Evolutionary conservation across 2,329 filamentous ascomycete genomes (phyloP), one percentile per base, ranked within the genome.

Genomic region (Fusarium coffeatum): DNA sequence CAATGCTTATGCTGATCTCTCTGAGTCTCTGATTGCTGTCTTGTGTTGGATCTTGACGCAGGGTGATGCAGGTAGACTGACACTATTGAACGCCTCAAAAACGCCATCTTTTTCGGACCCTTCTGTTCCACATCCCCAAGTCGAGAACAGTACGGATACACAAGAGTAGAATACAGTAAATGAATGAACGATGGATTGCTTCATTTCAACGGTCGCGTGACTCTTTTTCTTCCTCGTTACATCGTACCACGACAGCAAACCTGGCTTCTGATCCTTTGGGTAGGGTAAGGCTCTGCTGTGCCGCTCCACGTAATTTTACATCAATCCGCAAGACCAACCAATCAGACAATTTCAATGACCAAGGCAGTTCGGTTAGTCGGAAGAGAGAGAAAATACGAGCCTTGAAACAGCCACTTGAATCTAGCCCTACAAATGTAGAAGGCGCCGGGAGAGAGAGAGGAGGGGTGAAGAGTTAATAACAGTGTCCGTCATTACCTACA

Each of bases 401-500:
- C 34, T 60, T 61, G 61, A 66, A 66, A 60, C 63, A 47, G 61
- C 61, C 63, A 66, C 60, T 65, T 42, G 13, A 40, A 34, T 48
- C 61, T 66, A 66, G 55, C 47, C 61, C 30, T 59, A 53, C 42
- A 45, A 50, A 58, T 25, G 28, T 25, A 64, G 59, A 64, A 64
- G 48, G 25, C 30, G 41, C 61, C 61, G 45, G 20, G 34, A 37
- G 28, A 30, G 12, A 30, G 28, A 28, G 32, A 27, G 25, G 22
- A 60, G 63, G 63, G 47, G 53, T 45, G 37, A n/a, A n/a, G 8
- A 59, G 53, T 64, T 53, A 65, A 50, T 65, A 28, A 47, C 25
- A 45, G 42, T 55, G 41, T 51, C 55, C 12, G 32, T 37, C 34
- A 37, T 37, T 30, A 30, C 28, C 28, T 37, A 37, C 34, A 4